Evolutionary conservation across 2,329 filamentous ascomycete genomes (phyloP), one percentile per base, ranked within the genome.

Genomic region (Exserohilum rostratum): DNA sequence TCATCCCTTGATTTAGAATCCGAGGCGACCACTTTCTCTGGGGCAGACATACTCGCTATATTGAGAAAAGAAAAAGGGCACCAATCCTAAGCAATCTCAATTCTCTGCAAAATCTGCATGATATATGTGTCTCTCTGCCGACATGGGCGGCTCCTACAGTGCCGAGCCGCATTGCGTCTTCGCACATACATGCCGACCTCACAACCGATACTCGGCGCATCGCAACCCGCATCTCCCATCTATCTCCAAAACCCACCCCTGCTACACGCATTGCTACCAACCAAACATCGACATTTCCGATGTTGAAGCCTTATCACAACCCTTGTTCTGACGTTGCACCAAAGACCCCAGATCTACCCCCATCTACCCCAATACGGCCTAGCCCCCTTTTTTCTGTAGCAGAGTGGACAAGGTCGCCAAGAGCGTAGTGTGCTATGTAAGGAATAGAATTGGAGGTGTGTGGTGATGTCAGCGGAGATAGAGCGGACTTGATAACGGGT

Each of bases 401-500:
- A 35, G 15, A 13, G 18, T 20, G 11, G 18, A 15, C 18, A 17
- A 13, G 11, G 17, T 1, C 37, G 39, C 39, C 40, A 44, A 44
- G 39, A 34, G 20, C 9, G 33, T 25, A 29, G 25, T 22, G 15
- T 30, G 5, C 20, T 29, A 38, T 29, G 4, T 33, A 11, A 33
- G n/a, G n/a, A 37, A 20, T 39, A 31, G 3, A 6, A 27, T 5
- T 20, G 25, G 18, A 45, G 39, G 33, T 37, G 33, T 33, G 17
- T 45, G 37, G 29, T 45, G 51, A 54, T 50, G 46, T 54, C 46
- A 50, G 18, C 43, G 15, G 27, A 50, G 51, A 54, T 54, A 54
- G 33, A 18, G 15, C 5, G 20, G 27, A 3, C 20, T 27, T 39
- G 51, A 50, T 45, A 54, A 50, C 51, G 18, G 34, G 5, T 22